Base-by-base conservation (phyloP, 1,139 yeast genomes). In the Kurtzmaniella quercitrusa region DNA sequence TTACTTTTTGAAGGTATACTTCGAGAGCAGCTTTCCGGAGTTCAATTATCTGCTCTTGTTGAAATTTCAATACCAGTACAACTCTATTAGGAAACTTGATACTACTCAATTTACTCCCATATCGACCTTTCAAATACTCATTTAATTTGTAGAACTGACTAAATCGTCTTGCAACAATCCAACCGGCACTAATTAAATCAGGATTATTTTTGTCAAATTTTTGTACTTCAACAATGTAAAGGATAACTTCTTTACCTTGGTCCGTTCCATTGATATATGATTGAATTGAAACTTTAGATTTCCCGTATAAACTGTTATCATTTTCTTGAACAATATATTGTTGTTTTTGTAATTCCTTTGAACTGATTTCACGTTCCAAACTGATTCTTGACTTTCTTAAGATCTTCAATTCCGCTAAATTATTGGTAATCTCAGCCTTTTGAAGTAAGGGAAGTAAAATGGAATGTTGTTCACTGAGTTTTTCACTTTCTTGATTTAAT, bases 151-250 rank as follows among this genome's bases (percentile, higher is more conserved):
- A 81, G 59, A 91, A 91, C 55, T 91, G 97, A 54, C 88, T 86
- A 57, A 82, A 91, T 45, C 98, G 68, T 52, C 97, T 68, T 0
- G 96, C 94, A 27, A 90, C 88, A 41, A 88, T 81, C 97, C 97
- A 91, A 0, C 91, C 89, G 0, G 93, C 89, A 8, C 79, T 70
- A 7, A 77, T 74, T 6, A 66, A 67, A 15, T 72, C 70, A 2
- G 73, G 68, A 45, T 69, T 66, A 11, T 68, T 71, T 23, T 59
- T 62, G 1, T 75, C 66, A 34, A 72, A 60, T 48, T 82, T 82
- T 46, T 82, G 83, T 4, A 90, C 89, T 55, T 85, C 91, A 37
- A 91, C 83, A 37, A 89, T 75, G 60, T 90, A 91, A 44, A 85
- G 66, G 3, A 81, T 78, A 48, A 77, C 85, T 41, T 80, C 86